Base-by-base conservation (phyloP, 345 rosid genomes). In the Conringia planisiliqua region DNA sequence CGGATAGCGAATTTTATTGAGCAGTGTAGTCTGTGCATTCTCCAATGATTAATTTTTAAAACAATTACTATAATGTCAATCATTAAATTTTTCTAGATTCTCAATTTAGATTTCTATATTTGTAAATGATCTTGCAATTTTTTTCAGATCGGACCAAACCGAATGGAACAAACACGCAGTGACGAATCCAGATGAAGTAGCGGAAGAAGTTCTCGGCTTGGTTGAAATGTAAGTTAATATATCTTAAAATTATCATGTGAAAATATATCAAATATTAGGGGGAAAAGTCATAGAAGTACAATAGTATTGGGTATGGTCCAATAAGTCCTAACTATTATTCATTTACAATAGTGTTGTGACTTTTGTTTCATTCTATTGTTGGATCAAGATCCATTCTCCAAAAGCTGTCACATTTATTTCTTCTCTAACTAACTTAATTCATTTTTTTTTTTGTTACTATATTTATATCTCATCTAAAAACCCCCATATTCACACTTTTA, bases 171-270 rank as follows among this genome's bases (percentile, higher is more conserved):
- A 78, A 78, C 87, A 90, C 73, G 93, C 98, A 3, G 91, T 88
- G 51, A 78, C 79, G 18, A 81, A 89, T 75, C 98, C 97, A n/a
- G 97, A 89, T 40, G 76, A 81, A 44, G 84, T 89, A n/a, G 92
- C 85, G 26, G 70, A 87, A 7, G 90, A 88, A 76, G 89, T 90
- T 63, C 78, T 75, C 70, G 42, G 87, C 33, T 75, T 85, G 82
- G 90, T 82, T 59, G 88, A 85, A 56, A 86, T 82, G 98, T 93
- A 81, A 40, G 97, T 56, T 3, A 32, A 4, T 10, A 27, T 18
- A 4, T 55, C 17, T 35, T 16, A 4, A 17, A 61, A 22, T n/a
- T 22, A 27, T 13, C 17, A 52, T 61, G 60, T 72, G 40, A 38
- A 47, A 30, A 35, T 70, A 10, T 36, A 33, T 16, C 4, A 64